Conservation (phyloP, 2,329 filamentous ascomycete species). For the Penicillium sp. region DNA sequence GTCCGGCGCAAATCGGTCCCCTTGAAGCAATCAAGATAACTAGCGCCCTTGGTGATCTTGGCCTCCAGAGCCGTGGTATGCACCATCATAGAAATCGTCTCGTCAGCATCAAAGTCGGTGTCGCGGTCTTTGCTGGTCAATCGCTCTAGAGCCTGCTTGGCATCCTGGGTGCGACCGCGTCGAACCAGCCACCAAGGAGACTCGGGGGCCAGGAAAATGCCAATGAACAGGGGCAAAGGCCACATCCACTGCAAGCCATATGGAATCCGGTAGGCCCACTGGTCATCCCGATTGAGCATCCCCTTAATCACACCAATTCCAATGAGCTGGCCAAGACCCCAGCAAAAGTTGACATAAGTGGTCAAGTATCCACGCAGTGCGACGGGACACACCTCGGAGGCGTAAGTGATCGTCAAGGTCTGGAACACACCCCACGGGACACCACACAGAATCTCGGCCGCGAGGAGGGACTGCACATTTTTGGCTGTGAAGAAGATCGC, state of each 20-base stretch:
- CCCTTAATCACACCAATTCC: slow-evolving; percentile 56
- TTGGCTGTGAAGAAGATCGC: slow-evolving; percentile 57
- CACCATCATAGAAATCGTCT: slow-evolving; percentile 89
- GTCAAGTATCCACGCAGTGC: slow-evolving; percentile 51
- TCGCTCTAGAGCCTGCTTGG: slow-evolving; percentile 48
- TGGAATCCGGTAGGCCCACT: slow-evolving; percentile 58
- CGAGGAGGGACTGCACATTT: slow-evolving; percentile 52
- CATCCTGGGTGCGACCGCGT: slow-evolving; percentile 51
- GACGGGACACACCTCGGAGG: slow-evolving; percentile 53
- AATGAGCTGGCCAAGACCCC: slow-evolving; percentile 55
- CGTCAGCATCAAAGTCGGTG: slow-evolving; percentile 76
- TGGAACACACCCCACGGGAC: slow-evolving; percentile 59
- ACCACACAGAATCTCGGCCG: slow-evolving; percentile 56
- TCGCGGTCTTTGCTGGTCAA: slow-evolving; percentile 56
- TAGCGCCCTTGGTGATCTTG: slow-evolving; percentile 71
- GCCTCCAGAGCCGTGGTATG: slow-evolving; percentile 83
- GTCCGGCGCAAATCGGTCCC: slow-evolving; percentile 78
- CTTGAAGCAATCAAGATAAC: slow-evolving; percentile 81
- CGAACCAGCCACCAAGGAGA: slow-evolving; percentile 58
- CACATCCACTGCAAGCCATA: slow-evolving; percentile 59
- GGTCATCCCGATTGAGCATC: slow-evolving; percentile 50
- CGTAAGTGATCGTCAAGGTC: slow-evolving; percentile 53
- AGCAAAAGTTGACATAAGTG: slow-evolving; percentile 53
- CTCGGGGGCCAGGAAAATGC: slow-evolving; percentile 54
- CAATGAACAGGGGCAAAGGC: slow-evolving; percentile 54